Evolutionary conservation across 208 protist species (phyloP).

Genomic region (Leishmania guyanensis): DNA sequence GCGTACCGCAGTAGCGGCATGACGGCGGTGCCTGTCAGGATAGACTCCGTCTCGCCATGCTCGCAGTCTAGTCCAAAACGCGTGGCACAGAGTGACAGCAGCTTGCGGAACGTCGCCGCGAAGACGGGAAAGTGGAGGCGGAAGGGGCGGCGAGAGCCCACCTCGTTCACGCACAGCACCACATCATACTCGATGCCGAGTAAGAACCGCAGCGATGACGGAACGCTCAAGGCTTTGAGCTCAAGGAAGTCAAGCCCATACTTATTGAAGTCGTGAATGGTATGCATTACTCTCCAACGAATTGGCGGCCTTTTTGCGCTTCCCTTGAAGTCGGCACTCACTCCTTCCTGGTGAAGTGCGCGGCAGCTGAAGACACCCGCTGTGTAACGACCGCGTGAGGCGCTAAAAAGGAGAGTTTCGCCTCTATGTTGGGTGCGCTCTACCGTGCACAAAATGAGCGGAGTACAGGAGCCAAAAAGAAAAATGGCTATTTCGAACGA

Average conservation of each 20-base stretch:
- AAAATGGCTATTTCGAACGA: neutral
- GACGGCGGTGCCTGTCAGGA: conserved; percentile 60
- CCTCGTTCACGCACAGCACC: conserved; percentile 64
- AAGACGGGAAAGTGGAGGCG: conserved; percentile 72
- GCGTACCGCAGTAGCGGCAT: conserved; percentile 83
- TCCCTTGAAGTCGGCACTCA: neutral
- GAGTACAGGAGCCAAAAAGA: neutral
- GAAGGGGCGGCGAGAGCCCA: conserved; percentile 44
- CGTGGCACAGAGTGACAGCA: conserved; percentile 69
- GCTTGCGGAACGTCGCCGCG: conserved; percentile 64
- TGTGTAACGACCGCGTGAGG: neutral
- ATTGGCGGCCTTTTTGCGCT: neutral
- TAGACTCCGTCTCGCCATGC: conserved; percentile 45
- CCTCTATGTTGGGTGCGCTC: neutral
- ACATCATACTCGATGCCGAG: conserved; percentile 83
- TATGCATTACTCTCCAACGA: conserved; percentile 5
- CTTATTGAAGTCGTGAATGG: conserved; percentile 24
- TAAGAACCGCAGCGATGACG: conserved; percentile 71
- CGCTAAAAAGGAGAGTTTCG: neutral
- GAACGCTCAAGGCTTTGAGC: conserved; percentile 81
- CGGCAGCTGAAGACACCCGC: neutral
- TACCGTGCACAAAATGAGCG: neutral
- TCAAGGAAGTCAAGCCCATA: conserved; percentile 65
- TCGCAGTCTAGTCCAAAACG: conserved; percentile 62
- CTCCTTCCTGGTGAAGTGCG: neutral